These are phyloP conservation scores for Lasiodiplodia theobromae DNA, from an alignment of 2,329 filamentous ascomycete species.

Conservation along the genomic window DNA sequence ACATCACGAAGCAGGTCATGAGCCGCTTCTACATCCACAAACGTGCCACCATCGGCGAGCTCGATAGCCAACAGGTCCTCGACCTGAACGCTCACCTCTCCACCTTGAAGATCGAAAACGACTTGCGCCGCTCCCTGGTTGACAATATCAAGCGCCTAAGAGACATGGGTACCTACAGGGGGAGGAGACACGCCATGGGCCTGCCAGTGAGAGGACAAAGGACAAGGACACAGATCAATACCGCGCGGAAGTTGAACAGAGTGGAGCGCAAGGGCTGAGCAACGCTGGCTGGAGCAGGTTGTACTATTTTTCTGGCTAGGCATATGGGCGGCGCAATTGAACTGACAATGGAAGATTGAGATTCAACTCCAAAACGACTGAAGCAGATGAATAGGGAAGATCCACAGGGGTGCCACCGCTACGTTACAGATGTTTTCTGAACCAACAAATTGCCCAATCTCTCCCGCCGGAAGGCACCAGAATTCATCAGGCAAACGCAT, in stretches of 20 bases:
- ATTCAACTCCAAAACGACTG: neutral
- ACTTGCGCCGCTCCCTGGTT: slow-evolving; percentile 76
- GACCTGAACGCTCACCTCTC: slow-evolving; percentile 85
- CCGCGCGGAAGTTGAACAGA: slow-evolving; percentile 65
- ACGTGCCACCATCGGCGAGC: slow-evolving; percentile 75
- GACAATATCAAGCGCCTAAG: slow-evolving; percentile 87
- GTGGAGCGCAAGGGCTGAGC: slow-evolving; percentile 58
- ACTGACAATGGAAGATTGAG: neutral
- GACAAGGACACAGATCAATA: slow-evolving; percentile 78
- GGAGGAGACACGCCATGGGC: slow-evolving; percentile 89
- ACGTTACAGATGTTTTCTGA: neutral
- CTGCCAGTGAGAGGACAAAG: slow-evolving; percentile 90
- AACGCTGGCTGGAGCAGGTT: neutral
- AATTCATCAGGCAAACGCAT: neutral
- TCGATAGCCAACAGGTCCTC: slow-evolving; percentile 78
- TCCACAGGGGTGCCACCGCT: neutral
- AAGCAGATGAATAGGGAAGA: neutral
- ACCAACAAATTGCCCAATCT: neutral
- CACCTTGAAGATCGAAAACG: slow-evolving; percentile 92
- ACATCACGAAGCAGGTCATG: slow-evolving; percentile 75
- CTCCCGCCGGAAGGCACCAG: neutral
- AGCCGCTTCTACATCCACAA: slow-evolving; percentile 90
- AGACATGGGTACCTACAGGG: slow-evolving; percentile 90
- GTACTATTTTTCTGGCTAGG: slow-evolving; percentile 2
- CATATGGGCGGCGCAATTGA: slow-evolving; percentile 27